Evolutionary conservation across 1,284 basidiomycete species (phyloP), one percentile per base, ranked within the genome.

Genomic region (Leccinum brunneo-olivaceum): DNA sequence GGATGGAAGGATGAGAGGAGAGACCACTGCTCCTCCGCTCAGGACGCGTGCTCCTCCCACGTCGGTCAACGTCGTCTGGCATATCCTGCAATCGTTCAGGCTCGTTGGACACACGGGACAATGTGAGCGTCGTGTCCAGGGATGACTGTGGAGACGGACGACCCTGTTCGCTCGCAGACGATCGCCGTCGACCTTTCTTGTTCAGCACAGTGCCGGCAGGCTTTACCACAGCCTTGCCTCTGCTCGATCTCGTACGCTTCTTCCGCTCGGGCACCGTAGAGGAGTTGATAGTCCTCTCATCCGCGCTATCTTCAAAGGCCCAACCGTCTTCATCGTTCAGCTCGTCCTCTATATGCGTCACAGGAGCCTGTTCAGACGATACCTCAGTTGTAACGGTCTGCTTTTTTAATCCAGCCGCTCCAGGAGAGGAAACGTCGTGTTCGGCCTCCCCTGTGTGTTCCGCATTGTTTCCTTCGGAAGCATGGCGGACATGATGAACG

Each of bases 1-100:
- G 57, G 37, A 61, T 20, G 5, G 61, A 61, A 11, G 46, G 35
- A 29, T 33, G 62, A 9, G 50, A 24, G 1, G 63, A 57, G 5
- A 49, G 27, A 5, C 43, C 32, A 14, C 42, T 47, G 23, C 24
- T 20, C 36, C 48, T 55, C n/a, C 53, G 62, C 15, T 43, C 43
- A 4, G 48, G 36, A 12, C 18, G 35, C 1, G 20, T 9, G 18
- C 52, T 60, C 36, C 60, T 55, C 14, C 63, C 60, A 20, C 63
- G 63, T n/a, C 15, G 39, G 5, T 54, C 50, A 0, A 38, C 21
- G 19, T 50, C 52, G 20, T 49, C 56, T 25, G 27, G 15, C 20
- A 6, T 6, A 6, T 44, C 50, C 3, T 35, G 44, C 0, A 5
- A 14, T 23, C 35, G 47, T n/a, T 53, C 57, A 9, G 19, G 34